Evolutionary conservation across 1,284 basidiomycete genomes (phyloP).

Genomic region (Ceratobasidium theobromae): DNA sequence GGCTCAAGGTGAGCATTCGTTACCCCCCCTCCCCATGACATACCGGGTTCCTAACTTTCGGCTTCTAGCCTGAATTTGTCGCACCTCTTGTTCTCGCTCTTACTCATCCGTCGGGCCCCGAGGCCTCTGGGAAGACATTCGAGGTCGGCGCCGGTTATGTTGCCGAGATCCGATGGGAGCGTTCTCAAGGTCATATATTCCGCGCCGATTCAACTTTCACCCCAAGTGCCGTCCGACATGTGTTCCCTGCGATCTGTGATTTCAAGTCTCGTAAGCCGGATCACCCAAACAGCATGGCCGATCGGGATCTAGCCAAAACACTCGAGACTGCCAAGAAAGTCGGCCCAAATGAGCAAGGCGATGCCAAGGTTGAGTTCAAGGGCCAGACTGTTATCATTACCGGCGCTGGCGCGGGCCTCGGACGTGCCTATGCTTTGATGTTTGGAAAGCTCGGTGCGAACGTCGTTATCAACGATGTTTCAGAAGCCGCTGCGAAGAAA

Average conservation of each 20-base stretch:
- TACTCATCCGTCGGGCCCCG: conserved; percentile 75
- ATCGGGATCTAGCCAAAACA: conserved; percentile 70
- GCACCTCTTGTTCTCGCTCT: conserved; percentile 87
- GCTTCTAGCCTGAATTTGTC: conserved; percentile 79
- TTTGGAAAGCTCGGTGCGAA: conserved; percentile 91
- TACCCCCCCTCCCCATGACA: conserved; percentile 31
- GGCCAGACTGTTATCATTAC: conserved; percentile 94
- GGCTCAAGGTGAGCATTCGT: conserved; percentile 80
- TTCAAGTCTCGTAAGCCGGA: conserved; percentile 65
- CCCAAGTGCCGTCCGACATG: conserved; percentile 75
- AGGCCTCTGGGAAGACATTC: conserved; percentile 85
- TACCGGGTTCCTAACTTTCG: not conserved
- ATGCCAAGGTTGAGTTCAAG: conserved; percentile 76
- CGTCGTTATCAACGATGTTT: conserved; percentile 96
- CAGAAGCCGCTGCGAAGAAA: conserved; percentile 75
- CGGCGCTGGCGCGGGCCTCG: conserved; percentile 91
- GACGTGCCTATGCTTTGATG: conserved; percentile 89
- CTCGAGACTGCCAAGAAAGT: conserved; percentile 69
- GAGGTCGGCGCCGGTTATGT: conserved; percentile 95
- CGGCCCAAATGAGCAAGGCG: conserved; percentile 71
- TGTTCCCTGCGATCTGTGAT: conserved; percentile 7
- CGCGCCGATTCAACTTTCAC: conserved; percentile 91
- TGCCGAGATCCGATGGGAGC: conserved; percentile 92
- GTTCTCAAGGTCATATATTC: conserved; percentile 85
- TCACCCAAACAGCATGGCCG: conserved; percentile 70